phyloP scores from a whole-genome alignment of 805 yeast species.

The Nakazawaea wickerhamii region DNA sequence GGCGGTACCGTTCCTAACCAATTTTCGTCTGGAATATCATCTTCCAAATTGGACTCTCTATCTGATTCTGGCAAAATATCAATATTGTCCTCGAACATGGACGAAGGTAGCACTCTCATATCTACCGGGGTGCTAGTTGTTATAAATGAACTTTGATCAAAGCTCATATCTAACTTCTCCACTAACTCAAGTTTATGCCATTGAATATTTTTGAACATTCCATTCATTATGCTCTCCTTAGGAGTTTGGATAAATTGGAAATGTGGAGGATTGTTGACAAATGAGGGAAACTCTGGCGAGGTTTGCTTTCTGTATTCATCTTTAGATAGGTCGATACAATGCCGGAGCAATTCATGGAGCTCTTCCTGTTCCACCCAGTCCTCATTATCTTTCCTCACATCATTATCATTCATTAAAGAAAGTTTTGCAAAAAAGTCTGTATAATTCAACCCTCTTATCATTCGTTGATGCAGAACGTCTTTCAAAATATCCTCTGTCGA shows the following conservation, averaged over 20 bases:
- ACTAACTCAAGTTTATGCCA: slow-evolving; percentile 29
- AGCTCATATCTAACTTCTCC: background rate
- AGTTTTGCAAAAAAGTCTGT: slow-evolving; percentile 6
- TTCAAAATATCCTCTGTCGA: slow-evolving; percentile 54
- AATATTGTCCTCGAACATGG: slow-evolving; percentile 6
- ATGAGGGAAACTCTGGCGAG: slow-evolving; percentile 15
- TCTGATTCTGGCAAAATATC: background rate
- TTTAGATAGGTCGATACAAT: slow-evolving; percentile 21
- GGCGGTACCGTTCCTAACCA: slow-evolving; percentile 11
- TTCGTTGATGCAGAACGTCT: slow-evolving; percentile 51
- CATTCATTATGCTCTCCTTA: slow-evolving; percentile 26
- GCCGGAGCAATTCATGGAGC: slow-evolving; percentile 27
- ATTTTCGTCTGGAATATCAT: slow-evolving; percentile 16
- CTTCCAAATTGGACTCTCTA: slow-evolving; percentile 15
- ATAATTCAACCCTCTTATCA: slow-evolving; percentile 27
- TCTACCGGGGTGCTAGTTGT: background rate
- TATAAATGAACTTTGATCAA: background rate
- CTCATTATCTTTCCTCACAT: slow-evolving; percentile 18
- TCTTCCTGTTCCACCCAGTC: slow-evolving; percentile 41
- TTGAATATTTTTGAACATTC: slow-evolving; percentile 35
- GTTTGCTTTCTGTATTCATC: slow-evolving; percentile 17
- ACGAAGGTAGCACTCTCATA: slow-evolving; percentile 3
- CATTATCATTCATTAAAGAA: slow-evolving; percentile 17
- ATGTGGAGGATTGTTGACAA: slow-evolving; percentile 20
- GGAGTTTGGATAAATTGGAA: slow-evolving; percentile 25